Evolutionary conservation across 352 stramenopile genomes (phyloP).

Genomic region (Phytophthora europaea): DNA sequence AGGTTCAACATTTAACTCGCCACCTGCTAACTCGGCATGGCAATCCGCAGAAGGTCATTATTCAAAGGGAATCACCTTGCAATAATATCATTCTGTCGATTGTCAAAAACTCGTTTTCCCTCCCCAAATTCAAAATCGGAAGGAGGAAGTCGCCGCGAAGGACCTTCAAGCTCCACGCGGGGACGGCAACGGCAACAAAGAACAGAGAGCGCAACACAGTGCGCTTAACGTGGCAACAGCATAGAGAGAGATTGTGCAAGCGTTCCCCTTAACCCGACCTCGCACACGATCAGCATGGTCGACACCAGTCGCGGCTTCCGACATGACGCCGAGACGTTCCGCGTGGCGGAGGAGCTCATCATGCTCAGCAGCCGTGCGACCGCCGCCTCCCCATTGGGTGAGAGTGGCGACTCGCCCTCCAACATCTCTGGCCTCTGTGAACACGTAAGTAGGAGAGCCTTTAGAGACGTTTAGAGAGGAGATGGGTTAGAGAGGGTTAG

Average conservation of each 20-base stretch:
- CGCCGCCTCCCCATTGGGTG: slow-evolving; percentile 11
- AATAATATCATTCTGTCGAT: not conserved
- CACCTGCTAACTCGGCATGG: not conserved
- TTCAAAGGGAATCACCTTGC: not conserved
- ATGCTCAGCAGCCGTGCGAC: slow-evolving; percentile 58
- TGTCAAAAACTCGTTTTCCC: slow-evolving; percentile 12
- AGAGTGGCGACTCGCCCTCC: slow-evolving; percentile 37
- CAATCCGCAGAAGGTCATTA: slow-evolving; percentile 9
- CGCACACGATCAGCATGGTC: slow-evolving; percentile 29
- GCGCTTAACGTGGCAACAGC: not conserved
- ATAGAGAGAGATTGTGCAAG: not conserved
- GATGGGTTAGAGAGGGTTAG: slow-evolving; percentile 1
- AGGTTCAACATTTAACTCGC: slow-evolving; percentile 3
- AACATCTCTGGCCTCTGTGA: slow-evolving; percentile 52
- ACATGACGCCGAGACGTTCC: slow-evolving; percentile 80
- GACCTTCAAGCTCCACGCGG: slow-evolving; percentile 39
- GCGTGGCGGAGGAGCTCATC: slow-evolving; percentile 82
- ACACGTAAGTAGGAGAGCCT: slow-evolving; percentile 20
- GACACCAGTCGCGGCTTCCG: slow-evolving; percentile 35
- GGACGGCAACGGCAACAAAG: not conserved
- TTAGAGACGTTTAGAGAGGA: slow-evolving; percentile 1
- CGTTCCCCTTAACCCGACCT: not conserved
- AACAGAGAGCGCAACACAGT: not conserved
- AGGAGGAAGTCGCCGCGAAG: slow-evolving; percentile 60
- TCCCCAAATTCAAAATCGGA: slow-evolving; percentile 42